Evolutionary conservation across 345 rosid species (phyloP), one percentile per base, ranked within the genome.

Genomic region (Iberis pinnata): DNA sequence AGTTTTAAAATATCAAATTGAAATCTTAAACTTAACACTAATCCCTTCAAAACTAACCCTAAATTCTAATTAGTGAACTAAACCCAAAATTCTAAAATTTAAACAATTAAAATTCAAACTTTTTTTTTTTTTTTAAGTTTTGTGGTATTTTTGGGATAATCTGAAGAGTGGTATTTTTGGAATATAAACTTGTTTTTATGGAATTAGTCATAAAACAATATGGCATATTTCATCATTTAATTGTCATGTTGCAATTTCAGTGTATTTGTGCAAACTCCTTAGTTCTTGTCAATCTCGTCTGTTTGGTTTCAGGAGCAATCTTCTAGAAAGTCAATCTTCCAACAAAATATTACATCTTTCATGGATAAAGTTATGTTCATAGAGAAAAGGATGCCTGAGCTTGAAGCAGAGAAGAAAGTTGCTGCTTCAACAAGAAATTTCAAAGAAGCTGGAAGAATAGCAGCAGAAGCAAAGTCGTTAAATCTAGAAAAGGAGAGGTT

Each of bases 381-480:
- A 61, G 95, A 83, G 65, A 83, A 83, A 73, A 73, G 88, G 67
- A 67, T 76, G 19, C 97, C 95, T 9, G 95, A 89, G 61, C 83
- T 89, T 17, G 95, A 89, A 70, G 71, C 84, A 29, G 92, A 89
- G 77, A 89, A 89, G 82, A 89, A 78, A 70, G 84, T 85, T 45
- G 92, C 89, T 52, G 93, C 93, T 17, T 62, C 84, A 9, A 80
- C 82, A 11, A 83, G 97, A 77, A 85, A 85, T 68, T 89, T 89
- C 72, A 89, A 83, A 73, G 97, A 89, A 74, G 97, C 97, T 41
- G 97, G 83, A 27, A 67, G 95, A 62, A 57, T 89, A 70, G 92
- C 97, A 49, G 81, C 92, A 41, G 97, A 89, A 70, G 82, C 83
- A 1, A 89, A 89, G 77, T 79, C 97, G 4, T 74, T 89, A 60